Evolutionary conservation across 495 filamentous ascomycete genomes (phyloP), one percentile per base, ranked within the genome.

Genomic region (Neurospora pannonica): DNA sequence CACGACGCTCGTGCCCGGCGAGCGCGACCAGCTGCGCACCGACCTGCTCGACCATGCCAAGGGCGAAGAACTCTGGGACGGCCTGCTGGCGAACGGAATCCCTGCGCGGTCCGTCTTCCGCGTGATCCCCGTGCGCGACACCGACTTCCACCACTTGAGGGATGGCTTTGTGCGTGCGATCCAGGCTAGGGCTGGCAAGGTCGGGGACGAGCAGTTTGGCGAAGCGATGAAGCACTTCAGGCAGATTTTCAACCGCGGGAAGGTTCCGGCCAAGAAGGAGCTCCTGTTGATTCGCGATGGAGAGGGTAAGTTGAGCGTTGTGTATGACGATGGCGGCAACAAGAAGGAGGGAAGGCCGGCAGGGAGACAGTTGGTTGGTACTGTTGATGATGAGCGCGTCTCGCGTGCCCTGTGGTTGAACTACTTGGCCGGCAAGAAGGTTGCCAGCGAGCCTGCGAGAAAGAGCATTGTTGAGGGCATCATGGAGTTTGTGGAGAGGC

Each of bases 81-180:
- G 87, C 34, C 84, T 97, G 2, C 80, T 98, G 54, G 85, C 85
- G 74, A 82, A 88, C 1, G 84, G 88, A 31, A 87, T 89, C 0
- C 85, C 93, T 11, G 83, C 85, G 38, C 88, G 91, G 9, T 95
- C 90, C 2, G 87, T 90, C 1, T 88, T 94, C 79, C 87, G 94
- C 8, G 90, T 98, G 71, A 91, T 95, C 10, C 96, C 97, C 0
- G 92, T 91, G 0, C 87, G 93, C 39, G 93, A 94, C 81, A 98
- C 96, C 5, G 94, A 97, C 81, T 97, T 97, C 82, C 86, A 90
- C 79, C 96, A 99, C 79, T 79, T 99, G 75, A 88, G 94, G 39
- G 96, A 99, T 79, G 95, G 93, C 0, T 97, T 93, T 86, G 92
- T 98, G 28, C 88, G 93, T 3, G 91, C 92, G 21, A 91, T 99